Evolutionary conservation across 768 basidiomycete genomes (phyloP), one percentile per base, ranked within the genome.

Genomic region (Lactarius indigo): DNA sequence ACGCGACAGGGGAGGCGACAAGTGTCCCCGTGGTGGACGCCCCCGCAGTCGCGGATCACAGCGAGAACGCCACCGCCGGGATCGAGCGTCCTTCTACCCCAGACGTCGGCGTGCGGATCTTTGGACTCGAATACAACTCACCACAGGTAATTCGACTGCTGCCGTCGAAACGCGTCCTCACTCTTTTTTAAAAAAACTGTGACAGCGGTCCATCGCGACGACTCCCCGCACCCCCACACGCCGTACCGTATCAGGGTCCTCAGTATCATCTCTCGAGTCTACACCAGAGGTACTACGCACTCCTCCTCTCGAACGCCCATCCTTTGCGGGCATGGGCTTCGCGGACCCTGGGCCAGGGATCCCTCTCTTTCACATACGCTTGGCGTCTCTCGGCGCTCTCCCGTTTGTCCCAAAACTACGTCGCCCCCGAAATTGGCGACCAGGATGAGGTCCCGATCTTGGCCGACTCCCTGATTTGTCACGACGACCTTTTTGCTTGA

Each of bases 71-170:
- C 7, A 71, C 77, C 59, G 68, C 80, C 57, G 74, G 76, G 61
- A 74, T 78, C 69, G 75, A 79, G 60, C 71, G 75, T 44, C 81
- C 81, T 63, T 78, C 84, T 33, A 75, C 81, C 72, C 82, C 83
- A 41, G 80, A 82, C 59, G 37, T 47, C 30, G 28, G 56, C 59
- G 41, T 28, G 57, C 76, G 76, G 59, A 80, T 79, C 71, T 75
- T 75, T 69, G 69, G 77, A 59, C 47, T 50, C 23, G 42, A 44
- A 44, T 44, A 44, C 42, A 76, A 75, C 58, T 65, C 64, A 13
- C 56, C 68, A 28, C 69, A 70, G 69, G 69, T 70, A 63, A 37
- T 50, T 26, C 13, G 12, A 50, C 23, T 50, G 12, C 23, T 12
- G 20, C 44, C 10, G 44, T 9, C 44, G 44, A 28, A 12, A 44